Base-by-base conservation (phyloP, 306 rosid species). In the Elaeagnus macrophylla region DNA sequence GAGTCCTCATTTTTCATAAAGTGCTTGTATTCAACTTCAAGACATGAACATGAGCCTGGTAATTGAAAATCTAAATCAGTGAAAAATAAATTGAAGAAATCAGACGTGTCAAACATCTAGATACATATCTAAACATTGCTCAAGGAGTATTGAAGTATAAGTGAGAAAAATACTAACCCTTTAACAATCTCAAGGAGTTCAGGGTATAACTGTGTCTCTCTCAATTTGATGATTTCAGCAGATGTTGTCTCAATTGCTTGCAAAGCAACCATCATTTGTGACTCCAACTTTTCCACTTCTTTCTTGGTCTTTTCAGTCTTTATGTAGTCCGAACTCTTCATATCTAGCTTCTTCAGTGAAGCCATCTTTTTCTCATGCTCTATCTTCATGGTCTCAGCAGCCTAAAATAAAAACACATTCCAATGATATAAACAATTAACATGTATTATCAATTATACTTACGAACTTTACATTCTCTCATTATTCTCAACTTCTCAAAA, bases 241-340 rank as follows among this genome's bases (percentile, higher is more conserved):
- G 96, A 91, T 12, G 96, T 91, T 49, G 87, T 76, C 43, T 91
- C 96, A 9, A 91, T 82, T 79, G 99, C 87, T 57, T 82, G 96
- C 1, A 93, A 80, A 65, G 95, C 75, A 73, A 91, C 99, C 87
- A 78, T 84, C 93, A 87, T 73, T 61, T 84, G 93, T 32, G 99
- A 91, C 64, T 87, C 96, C 69, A 84, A 71, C 67, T 82, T 91
- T 59, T 91, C 99, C 11, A 91, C 89, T 60, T 82, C 96, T 64
- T 87, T 91, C 79, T 82, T 91, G 2, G 74, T 81, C 76, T 87
- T 91, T 80, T 84, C 96, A 8, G 95, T 87, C 74, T 77, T 91
- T 68, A 87, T 59, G 66, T 87, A 91, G 48, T 91, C 95, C 2
- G 80, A 93, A 45, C 89, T 80, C 75, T 78, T 91, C 87, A 91